Conservation (phyloP, 2,329 filamentous ascomycete genomes). For the Colletotrichum sp. region DNA sequence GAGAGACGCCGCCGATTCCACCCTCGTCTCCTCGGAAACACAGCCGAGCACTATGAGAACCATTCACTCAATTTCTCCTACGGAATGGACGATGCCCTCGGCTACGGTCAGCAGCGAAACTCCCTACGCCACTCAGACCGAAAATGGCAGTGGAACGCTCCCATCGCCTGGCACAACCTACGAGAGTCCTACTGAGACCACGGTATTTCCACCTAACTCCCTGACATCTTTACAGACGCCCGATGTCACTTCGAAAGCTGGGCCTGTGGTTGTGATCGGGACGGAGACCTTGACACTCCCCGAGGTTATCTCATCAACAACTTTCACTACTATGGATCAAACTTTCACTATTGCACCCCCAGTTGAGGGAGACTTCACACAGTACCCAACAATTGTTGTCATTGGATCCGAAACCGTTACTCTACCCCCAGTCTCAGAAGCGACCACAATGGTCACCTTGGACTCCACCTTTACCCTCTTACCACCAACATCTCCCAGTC, state of each 20-base stretch:
- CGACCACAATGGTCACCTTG: background rate
- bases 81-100: fast-evolving
- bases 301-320: background rate
- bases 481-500: fast-evolving
- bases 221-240: fast-evolving
- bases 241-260: background rate
- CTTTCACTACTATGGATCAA: background rate
- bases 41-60: background rate
- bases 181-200: background rate
- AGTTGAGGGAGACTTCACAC: fast-evolving
- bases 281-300: background rate
- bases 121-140: fast-evolving
- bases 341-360: background rate
- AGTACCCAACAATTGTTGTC: background rate
- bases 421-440: background rate
- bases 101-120: background rate
- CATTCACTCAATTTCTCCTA: background rate
- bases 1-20: no score
- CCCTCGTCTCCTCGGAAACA: background rate
- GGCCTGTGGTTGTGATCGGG: background rate
- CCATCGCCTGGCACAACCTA: fast-evolving
- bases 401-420: background rate
- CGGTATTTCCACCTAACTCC: fast-evolving
- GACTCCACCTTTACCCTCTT: background rate
- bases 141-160: fast-evolving